Conservation (phyloP, 768 basidiomycete species). For the Tylopilus vinaceipallidus region DNA sequence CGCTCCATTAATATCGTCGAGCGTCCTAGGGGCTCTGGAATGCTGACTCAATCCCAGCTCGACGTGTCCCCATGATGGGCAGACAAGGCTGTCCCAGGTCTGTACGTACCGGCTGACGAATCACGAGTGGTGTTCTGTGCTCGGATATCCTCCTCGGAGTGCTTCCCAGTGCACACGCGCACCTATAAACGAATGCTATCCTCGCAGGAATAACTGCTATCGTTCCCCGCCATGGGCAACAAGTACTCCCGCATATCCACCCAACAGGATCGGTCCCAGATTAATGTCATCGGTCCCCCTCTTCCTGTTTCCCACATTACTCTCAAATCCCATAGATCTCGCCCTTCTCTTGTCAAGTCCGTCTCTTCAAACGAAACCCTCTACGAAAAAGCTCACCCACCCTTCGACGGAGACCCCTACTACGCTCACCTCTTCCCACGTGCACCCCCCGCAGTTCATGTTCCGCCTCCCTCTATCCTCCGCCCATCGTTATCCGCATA, state of each 20-base stretch:
- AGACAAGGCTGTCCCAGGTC: not conserved
- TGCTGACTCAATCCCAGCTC: not conserved
- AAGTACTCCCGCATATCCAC: constrained; percentile 23
- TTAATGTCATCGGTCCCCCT: constrained; percentile 6
- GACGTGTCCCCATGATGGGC: not conserved
- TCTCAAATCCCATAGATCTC: constrained; percentile 39
- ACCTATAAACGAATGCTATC: constrained; percentile 17
- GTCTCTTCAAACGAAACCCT: constrained; percentile 41
- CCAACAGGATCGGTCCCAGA: constrained; percentile 4
- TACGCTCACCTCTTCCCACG: constrained; percentile 1
- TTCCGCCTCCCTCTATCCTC: not conserved
- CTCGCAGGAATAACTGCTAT: too few relatives aligned
- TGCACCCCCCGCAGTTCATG: not conserved
- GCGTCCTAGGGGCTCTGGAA: not conserved
- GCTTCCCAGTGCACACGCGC: not conserved
- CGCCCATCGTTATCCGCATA: constrained; percentile 20
- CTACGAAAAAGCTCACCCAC: constrained; percentile 29
- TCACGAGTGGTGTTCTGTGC: not conserved
- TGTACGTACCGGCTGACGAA: not conserved
- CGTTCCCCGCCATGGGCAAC: constrained; percentile 32
- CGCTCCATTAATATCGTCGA: not conserved
- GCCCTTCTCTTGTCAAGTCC: constrained; percentile 35
- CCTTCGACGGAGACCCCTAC: constrained; percentile 6
- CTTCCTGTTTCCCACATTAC: constrained; percentile 34
- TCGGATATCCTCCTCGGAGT: not conserved